phyloP scores from a whole-genome alignment of 2,329 filamentous ascomycete species.

The Cephalotrichum gorgonifer region DNA sequence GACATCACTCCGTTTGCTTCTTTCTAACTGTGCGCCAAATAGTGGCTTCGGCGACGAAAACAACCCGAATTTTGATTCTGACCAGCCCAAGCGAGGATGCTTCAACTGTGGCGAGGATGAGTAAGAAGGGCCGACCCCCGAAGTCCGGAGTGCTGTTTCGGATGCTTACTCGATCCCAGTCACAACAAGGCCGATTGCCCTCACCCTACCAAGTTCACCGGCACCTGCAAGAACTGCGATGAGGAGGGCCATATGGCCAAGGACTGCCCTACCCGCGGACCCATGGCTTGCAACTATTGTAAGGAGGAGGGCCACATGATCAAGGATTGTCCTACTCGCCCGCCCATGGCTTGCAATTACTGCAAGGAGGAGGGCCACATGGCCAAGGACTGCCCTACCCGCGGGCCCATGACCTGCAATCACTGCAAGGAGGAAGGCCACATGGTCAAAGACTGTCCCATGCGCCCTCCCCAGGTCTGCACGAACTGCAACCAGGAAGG shows the following conservation, averaged over 20 bases:
- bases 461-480: constrained; percentile 44
- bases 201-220: constrained; percentile 12
- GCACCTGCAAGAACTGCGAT: constrained; percentile 34
- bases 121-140: background rate
- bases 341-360: constrained; percentile 32
- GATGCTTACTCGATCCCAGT: constrained; percentile 3
- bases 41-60: background rate
- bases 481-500: constrained; percentile 53
- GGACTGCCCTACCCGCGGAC: constrained; percentile 52
- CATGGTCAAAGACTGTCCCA: constrained; percentile 51
- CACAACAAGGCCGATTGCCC: constrained; percentile 23
- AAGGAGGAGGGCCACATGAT: constrained; percentile 46
- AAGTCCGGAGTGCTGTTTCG: no score
- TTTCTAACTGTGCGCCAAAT: background rate
- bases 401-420: constrained; percentile 43
- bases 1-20: background rate
- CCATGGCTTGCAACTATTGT: constrained; percentile 51
- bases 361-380: constrained; percentile 43
- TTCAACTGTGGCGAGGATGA: constrained; percentile 6
- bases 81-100: background rate
- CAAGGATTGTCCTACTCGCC: constrained; percentile 51
- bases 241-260: constrained; percentile 42
- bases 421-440: constrained; percentile 55
- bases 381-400: constrained; percentile 52
- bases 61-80: background rate